Conservation (phyloP, 441 rosid genomes). For the Pelargonium myrrhifolium region DNA sequence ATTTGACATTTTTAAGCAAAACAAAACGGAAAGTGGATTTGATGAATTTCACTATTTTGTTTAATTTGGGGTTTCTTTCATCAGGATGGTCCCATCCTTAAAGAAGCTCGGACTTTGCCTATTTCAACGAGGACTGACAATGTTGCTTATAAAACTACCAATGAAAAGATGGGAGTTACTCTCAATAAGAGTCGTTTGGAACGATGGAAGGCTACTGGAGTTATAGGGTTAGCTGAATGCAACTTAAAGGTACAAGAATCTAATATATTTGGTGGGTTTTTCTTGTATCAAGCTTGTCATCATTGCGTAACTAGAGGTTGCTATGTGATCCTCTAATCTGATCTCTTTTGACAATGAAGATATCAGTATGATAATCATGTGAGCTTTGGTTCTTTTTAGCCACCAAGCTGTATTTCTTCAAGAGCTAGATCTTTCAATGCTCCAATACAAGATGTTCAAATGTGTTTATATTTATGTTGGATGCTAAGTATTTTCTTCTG, state of each 20-base stretch:
- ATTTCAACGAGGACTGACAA: conserved; percentile 35
- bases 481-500: conserved; percentile 4
- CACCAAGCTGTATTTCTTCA: background rate
- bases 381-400: background rate
- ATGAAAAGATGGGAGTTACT: conserved; percentile 23
- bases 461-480: background rate
- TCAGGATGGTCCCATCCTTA: conserved; percentile 69
- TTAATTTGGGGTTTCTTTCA: conserved; percentile 14
- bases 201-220: conserved; percentile 76
- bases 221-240: conserved; percentile 58
- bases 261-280: background rate
- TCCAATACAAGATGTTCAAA: background rate
- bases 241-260: conserved; percentile 52
- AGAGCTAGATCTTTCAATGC: background rate
- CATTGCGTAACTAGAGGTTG: background rate
- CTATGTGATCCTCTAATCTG: background rate
- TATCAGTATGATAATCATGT: background rate
- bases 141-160: conserved; percentile 11
- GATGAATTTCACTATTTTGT: conserved; percentile 6
- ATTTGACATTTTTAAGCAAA: background rate
- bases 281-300: background rate
- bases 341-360: background rate
- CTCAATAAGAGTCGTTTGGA: conserved; percentile 44
- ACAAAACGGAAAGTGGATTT: background rate
- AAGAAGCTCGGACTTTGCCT: conserved; percentile 50